phyloP scores from a whole-genome alignment of 257 asterid genomes.

The Galeopsis tetrahit region DNA sequence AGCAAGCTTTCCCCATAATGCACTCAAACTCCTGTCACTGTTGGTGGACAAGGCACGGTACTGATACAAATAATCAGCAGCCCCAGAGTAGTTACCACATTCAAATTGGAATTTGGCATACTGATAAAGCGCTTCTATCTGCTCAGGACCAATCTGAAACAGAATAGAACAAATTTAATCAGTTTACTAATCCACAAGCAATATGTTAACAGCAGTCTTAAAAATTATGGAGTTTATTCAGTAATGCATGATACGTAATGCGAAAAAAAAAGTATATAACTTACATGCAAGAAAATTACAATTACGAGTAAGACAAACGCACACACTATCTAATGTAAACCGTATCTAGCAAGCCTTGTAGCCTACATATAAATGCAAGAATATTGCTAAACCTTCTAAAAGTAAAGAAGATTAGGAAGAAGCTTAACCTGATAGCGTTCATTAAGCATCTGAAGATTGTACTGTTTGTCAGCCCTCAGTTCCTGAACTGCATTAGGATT shows the following conservation, averaged over 20 bases:
- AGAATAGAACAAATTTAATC: constrained; percentile 1
- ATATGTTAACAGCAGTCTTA: constrained; percentile 19
- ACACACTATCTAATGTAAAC: constrained; percentile 6
- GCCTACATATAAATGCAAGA: background rate
- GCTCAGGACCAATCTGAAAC: constrained; percentile 87
- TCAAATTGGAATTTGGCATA: constrained; percentile 96
- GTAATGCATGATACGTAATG: background rate
- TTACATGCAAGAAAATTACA: background rate
- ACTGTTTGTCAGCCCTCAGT: constrained; percentile 89
- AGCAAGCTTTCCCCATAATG: constrained; percentile 96
- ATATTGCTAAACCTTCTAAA: background rate
- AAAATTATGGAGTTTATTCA: background rate
- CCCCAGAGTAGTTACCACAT: constrained; percentile 98
- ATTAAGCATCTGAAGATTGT: constrained; percentile 87
- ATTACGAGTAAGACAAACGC: background rate
- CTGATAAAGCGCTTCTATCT: constrained; percentile 90
- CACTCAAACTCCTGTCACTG: constrained; percentile 87
- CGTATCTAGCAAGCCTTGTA: background rate
- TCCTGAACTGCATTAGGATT: constrained; percentile 89
- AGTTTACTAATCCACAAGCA: constrained; percentile 16
- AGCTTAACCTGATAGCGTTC: constrained; percentile 88
- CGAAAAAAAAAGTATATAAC: background rate
- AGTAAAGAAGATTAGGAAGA: constrained; percentile 17
- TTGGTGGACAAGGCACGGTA: constrained; percentile 79
- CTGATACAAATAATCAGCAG: constrained; percentile 95